Conservation (phyloP, 139 green algal genomes). For the Asterochloris erici region DNA sequence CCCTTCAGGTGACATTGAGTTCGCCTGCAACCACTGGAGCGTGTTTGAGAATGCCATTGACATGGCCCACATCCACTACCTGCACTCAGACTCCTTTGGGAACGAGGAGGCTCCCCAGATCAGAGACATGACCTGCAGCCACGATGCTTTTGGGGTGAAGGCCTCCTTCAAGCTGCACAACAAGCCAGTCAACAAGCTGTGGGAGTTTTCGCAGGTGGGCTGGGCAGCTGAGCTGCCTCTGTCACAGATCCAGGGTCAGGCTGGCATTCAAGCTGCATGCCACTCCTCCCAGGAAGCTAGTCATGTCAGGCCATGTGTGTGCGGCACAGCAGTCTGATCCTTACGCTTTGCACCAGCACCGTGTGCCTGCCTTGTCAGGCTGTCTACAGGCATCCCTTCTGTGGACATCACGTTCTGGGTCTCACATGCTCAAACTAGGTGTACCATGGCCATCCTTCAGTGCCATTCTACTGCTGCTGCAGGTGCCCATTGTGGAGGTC, state of each 20-base stretch:
- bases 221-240: no score
- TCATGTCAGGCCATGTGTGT: no score
- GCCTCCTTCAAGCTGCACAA: constrained; percentile 67
- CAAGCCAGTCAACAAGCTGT: constrained; percentile 75
- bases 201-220: constrained; percentile 55
- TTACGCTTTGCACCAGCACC: no score
- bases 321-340: no score
- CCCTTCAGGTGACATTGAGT: constrained; percentile 50
- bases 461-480: not conserved
- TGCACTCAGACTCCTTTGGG: constrained; percentile 73
- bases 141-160: constrained; percentile 35
- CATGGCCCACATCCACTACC: constrained; percentile 89
- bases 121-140: constrained; percentile 54
- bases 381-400: no score
- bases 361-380: no score
- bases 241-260: no score
- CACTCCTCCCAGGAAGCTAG: no score
- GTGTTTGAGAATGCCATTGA: constrained; percentile 92
- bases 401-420: no score
- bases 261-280: no score
- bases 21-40: constrained; percentile 48
- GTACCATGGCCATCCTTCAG: no score
- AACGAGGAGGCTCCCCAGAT: constrained; percentile 66
- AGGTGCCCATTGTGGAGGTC: constrained; percentile 62
- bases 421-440: no score